phyloP scores from a whole-genome alignment of 345 rosid species.

The Citrus australasica region DNA sequence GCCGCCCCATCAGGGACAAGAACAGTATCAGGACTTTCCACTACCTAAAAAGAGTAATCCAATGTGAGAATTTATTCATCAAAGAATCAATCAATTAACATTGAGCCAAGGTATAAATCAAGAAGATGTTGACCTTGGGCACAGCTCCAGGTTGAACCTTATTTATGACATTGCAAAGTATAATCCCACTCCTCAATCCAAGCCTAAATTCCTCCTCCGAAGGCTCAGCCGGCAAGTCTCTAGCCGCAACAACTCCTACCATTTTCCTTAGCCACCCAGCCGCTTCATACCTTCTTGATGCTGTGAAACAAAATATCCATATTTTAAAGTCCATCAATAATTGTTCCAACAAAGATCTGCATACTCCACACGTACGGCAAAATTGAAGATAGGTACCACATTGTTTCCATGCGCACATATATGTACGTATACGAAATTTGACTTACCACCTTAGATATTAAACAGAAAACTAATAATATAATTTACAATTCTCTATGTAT shows the following conservation, averaged over 20 bases:
- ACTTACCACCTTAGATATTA: background rate
- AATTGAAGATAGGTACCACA: background rate
- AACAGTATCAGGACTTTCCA: conserved; percentile 78
- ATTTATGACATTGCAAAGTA: conserved; percentile 76
- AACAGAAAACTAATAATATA: background rate
- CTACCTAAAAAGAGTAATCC: conserved; percentile 43
- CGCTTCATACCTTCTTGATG: conserved; percentile 69
- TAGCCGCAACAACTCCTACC: conserved; percentile 76
- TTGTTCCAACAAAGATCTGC: background rate
- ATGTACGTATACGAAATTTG: background rate
- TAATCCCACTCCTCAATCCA: conserved; percentile 84
- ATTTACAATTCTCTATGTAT: no score
- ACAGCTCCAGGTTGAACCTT: conserved; percentile 80
- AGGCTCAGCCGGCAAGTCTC: conserved; percentile 83
- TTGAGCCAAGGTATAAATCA: background rate
- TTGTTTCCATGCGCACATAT: background rate
- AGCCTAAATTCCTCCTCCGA: conserved; percentile 79
- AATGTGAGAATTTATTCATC: background rate
- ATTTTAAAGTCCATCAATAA: background rate
- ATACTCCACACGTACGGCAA: background rate
- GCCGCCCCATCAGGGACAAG: conserved; percentile 84
- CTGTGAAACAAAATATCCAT: conserved; percentile 26
- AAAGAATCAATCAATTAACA: background rate
- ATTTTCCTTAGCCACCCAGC: conserved; percentile 81
- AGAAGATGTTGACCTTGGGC: conserved; percentile 45